Base-by-base conservation (phyloP, 495 filamentous ascomycete genomes). In the Thermothielavioides terrestris region DNA sequence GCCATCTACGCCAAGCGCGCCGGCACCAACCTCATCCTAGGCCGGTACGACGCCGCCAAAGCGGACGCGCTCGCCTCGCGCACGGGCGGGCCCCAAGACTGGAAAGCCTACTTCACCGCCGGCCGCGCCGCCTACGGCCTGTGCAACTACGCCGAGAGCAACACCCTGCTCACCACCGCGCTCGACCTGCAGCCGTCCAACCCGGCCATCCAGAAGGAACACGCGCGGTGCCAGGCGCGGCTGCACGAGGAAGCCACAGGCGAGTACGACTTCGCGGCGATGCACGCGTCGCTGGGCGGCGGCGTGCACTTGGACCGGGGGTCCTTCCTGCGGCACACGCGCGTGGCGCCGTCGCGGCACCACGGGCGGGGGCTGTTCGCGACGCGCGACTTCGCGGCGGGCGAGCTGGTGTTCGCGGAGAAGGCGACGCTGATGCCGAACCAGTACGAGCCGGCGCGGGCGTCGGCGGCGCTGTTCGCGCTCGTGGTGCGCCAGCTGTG, bases 331-430 rank as follows among this genome's bases (percentile, higher is more conserved):
- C 35, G 49, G 45, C 59, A 56, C 30, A 62, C 57, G 0, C 38
- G 39, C 10, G 44, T 68, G 25, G 42, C 23, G 10, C 25, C 43
- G 1, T 59, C 61, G 17, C 23, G 42, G 17, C 48, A 36, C 15
- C 58, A 58, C 47, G 74, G 77, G 9, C 62, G 68, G 12, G 76
- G 77, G 0, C 51, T 79, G 8, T 81, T 80, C 47, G 70, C 75
- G 0, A 71, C 73, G 5, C 49, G 60, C 10, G 70, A 65, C 18
- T 59, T 83, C 22, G 56, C 66, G 34, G 65, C 69, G 1, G 78
- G 78, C 6, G 76, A 78, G 2, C 48, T 80, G 6, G 58, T 80
- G 0, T 60, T 78, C 15, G 74, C 67, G 26, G 76, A 80, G 56
- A 82, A 81, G 49, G 74, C 77, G 0, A 74, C 78, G 41, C 56